phyloP scores from a whole-genome alignment of 306 rosid species.

The Quercus berberidifolia region DNA sequence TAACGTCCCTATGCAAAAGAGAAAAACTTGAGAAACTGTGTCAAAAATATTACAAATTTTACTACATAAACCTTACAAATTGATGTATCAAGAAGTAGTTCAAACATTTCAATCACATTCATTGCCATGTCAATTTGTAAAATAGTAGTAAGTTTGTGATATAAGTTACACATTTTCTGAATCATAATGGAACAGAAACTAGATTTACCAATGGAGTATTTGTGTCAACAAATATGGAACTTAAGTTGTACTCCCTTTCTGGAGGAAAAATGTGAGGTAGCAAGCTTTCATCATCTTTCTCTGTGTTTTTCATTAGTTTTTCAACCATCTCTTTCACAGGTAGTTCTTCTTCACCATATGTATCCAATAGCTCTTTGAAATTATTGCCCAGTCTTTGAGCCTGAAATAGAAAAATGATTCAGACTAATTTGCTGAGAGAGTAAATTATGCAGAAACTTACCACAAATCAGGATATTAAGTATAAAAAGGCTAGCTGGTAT shows the following conservation, averaged over 20 bases:
- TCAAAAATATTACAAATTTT: neutral
- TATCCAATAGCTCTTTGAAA: constrained; percentile 48
- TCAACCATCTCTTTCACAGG: constrained; percentile 56
- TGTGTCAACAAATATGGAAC: constrained; percentile 64
- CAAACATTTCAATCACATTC: no score
- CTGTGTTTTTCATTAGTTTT: constrained; percentile 58
- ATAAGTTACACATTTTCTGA: no score
- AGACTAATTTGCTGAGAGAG: neutral
- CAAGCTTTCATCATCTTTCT: constrained; percentile 51
- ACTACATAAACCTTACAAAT: no score
- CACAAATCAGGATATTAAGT: neutral
- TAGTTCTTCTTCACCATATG: constrained; percentile 42
- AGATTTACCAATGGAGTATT: no score
- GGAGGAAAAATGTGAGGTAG: constrained; percentile 58
- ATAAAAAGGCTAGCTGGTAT: neutral
- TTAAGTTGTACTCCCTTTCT: constrained; percentile 35
- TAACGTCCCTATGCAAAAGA: no score
- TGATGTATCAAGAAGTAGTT: no score
- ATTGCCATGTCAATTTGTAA: no score
- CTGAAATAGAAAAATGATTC: constrained; percentile 27
- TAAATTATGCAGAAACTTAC: neutral
- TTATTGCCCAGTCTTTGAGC: constrained; percentile 53
- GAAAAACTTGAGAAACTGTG: no score
- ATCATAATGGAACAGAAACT: no score
- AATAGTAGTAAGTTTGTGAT: no score